Evolutionary conservation across 148 eudicot species (phyloP).

Genomic region (Nyssa sinensis): DNA sequence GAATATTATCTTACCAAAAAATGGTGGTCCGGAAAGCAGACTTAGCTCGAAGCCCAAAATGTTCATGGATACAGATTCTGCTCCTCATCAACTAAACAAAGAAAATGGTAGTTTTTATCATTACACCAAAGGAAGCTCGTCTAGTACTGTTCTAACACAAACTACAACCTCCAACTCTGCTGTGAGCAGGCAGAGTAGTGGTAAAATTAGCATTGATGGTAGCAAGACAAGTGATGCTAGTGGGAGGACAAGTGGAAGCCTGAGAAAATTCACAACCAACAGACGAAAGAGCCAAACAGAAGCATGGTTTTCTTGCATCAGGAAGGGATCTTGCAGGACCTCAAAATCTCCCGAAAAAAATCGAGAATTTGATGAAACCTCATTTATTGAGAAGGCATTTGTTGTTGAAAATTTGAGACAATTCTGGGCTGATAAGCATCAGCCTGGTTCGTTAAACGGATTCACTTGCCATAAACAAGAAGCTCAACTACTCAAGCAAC

Average conservation of each 20-base stretch:
- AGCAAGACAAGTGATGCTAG: constrained; percentile 28
- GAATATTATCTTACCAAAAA: constrained; percentile 15
- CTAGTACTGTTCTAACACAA: constrained; percentile 17
- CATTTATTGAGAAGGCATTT: constrained; percentile 42
- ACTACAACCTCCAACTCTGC: constrained; percentile 21
- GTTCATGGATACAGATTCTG: constrained; percentile 7
- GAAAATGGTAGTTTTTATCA: constrained; percentile 10
- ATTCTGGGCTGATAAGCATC: constrained; percentile 56
- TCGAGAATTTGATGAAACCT: constrained; percentile 36
- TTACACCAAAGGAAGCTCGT: constrained; percentile 10
- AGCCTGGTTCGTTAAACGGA: constrained; percentile 40
- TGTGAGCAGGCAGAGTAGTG: constrained; percentile 39
- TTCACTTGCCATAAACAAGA: constrained; percentile 49
- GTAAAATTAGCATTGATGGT: constrained; percentile 1
- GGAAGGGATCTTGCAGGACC: constrained; percentile 33
- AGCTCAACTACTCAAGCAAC: constrained; percentile 39
- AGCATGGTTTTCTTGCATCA: constrained; percentile 44
- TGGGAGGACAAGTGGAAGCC: constrained; percentile 27
- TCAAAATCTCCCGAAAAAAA: constrained; percentile 31
- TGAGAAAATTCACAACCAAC: constrained; percentile 26
- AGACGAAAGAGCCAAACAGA: constrained; percentile 37
- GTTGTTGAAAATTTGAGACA: constrained; percentile 46
- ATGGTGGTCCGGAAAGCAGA: constrained; percentile 18
- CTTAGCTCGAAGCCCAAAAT: constrained; percentile 2
- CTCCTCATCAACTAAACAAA: constrained; percentile 9